Evolutionary conservation across 2,329 filamentous ascomycete species (phyloP), one percentile per base, ranked within the genome.

Genomic region (Ploettnerulaceae sp.): DNA sequence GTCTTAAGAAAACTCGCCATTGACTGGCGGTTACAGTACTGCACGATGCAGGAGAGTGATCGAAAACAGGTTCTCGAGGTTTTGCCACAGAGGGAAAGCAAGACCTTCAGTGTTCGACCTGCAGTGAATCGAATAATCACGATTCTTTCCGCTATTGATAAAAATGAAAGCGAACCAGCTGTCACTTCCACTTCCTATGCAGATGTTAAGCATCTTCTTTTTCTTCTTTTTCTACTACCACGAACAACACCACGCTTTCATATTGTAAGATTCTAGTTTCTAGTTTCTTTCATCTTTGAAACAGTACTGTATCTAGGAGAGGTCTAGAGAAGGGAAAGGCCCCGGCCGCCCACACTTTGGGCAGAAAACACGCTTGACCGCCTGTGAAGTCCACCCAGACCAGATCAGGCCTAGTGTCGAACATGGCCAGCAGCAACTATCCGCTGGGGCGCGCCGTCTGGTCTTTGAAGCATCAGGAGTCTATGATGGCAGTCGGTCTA

Each of bases 401-500:
- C 37, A 7, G 17, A 21, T 26, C 20, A n/a, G 37, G 37, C 21
- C 31, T 29, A 29, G 25, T 5, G 25, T n/a, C 37, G 31, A 40
- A 40, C 37, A 40, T 40, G 37, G 25, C 37, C 36, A 39, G 12
- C 37, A 40, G 37, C 37, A 25, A 24, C 25, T 32, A 42, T 32
- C 41, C 45, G 22, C 29, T 52, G 7, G 53, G 53, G 28, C 47
- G 54, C n/a, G 45, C 41, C 14, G 43, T 44, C 18, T 59, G 57
- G 59, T 54, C 49, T n/a, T 45, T 54, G 29, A 46, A 48, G 33
- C 25, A 44, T 43, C 46, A 56, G 52, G 52, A 57, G 26, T 49
- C 51, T 26, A 59, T 55, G 35, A 63, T 64, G 61, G 57, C 60
- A 15, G 48, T 64, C 15, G 54, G 55, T 45, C 45, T 59, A 31